Percentiles rank a stretch among this genome's conserved stretches.
Evolutionary conservation across 805 yeast genomes (phyloP).

Genomic region (Starmerella vaccinii): DNA sequence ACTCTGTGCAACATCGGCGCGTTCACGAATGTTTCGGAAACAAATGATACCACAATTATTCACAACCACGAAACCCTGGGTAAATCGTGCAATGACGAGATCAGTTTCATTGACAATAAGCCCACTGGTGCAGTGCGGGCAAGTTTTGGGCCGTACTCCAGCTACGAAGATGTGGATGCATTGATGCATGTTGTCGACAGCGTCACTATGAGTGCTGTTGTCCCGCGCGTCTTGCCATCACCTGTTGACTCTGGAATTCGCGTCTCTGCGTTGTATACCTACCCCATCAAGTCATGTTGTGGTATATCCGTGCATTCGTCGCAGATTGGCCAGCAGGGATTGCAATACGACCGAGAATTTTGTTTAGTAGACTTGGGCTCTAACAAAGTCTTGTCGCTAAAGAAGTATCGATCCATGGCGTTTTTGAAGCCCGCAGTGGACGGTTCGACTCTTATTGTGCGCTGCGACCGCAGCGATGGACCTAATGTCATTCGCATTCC

Average conservation of each 20-base stretch:
- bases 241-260: background rate
- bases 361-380: conserved; percentile 30
- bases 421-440: conserved; percentile 30
- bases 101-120: conserved; percentile 33
- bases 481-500: conserved; percentile 5
- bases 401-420: conserved; percentile 32
- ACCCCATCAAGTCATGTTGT: conserved; percentile 39
- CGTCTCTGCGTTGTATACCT: conserved; percentile 23
- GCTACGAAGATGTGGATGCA: conserved; percentile 30
- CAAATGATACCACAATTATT: conserved; percentile 28
- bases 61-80: conserved; percentile 29
- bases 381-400: conserved; percentile 30
- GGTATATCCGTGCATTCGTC: conserved; percentile 28
- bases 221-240: background rate
- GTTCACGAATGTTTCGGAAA: conserved; percentile 26
- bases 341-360: conserved; percentile 36
- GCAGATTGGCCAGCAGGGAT: conserved; percentile 28
- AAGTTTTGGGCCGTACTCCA: conserved; percentile 37
- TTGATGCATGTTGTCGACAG: conserved; percentile 28
- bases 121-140: conserved; percentile 38
- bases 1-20: conserved; percentile 39
- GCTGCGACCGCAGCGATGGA: background rate
- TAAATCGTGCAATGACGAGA: conserved; percentile 37
- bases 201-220: conserved; percentile 19
- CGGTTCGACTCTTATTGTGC: background rate